phyloP scores from a whole-genome alignment of 108 stramenopile species.

The Seminavis robusta region DNA sequence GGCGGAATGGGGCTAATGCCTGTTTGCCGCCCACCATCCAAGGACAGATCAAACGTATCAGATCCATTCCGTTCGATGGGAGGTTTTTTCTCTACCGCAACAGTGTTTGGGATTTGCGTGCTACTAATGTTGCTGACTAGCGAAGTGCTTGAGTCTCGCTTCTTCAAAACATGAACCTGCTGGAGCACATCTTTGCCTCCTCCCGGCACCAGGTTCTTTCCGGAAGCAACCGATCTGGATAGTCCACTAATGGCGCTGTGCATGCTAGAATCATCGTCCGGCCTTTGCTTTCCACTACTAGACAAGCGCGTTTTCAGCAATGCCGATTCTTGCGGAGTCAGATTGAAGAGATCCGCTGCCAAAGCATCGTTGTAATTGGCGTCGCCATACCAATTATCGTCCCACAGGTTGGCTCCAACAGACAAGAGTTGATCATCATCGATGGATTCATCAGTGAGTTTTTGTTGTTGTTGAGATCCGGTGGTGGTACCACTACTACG shows the following conservation, averaged over 20 bases:
- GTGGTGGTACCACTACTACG: neutral
- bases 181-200: neutral
- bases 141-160: too few relatives aligned
- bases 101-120: too few relatives aligned
- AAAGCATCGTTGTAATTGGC: slow-evolving; percentile 31
- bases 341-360: slow-evolving; percentile 37
- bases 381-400: slow-evolving; percentile 27
- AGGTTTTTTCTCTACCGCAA: too few relatives aligned
- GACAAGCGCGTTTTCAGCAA: slow-evolving; percentile 10
- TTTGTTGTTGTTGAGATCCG: neutral
- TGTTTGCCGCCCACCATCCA: too few relatives aligned
- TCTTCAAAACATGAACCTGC: too few relatives aligned
- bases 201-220: neutral
- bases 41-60: too few relatives aligned
- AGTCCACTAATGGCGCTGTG: too few relatives aligned
- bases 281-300: slow-evolving; percentile 6
- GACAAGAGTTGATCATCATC: neutral
- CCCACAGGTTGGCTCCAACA: slow-evolving; percentile 27
- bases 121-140: too few relatives aligned
- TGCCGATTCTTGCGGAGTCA: slow-evolving; percentile 28
- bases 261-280: neutral
- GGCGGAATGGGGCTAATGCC: too few relatives aligned
- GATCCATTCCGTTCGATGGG: too few relatives aligned
- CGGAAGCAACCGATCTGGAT: neutral
- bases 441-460: too few relatives aligned